Evolutionary conservation across 2,329 filamentous ascomycete species (phyloP).

Genomic region (Albophoma yamanashiensis): DNA sequence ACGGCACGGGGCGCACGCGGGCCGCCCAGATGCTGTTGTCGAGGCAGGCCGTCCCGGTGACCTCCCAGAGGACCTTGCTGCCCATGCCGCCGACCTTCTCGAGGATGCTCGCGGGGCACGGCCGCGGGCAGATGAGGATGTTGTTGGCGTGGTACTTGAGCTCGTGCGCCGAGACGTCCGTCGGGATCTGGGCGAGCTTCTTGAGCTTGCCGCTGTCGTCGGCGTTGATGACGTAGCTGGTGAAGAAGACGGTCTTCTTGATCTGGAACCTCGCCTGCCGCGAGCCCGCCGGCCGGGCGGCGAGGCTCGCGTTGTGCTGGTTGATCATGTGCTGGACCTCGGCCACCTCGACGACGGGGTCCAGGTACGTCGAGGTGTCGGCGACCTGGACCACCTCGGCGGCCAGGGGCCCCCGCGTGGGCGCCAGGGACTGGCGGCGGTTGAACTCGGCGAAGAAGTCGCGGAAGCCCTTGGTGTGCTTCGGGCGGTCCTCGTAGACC

Average conservation of each 20-base stretch:
- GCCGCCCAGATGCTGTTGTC: constrained; percentile 86
- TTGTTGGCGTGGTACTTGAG: constrained; percentile 78
- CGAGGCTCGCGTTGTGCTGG: constrained; percentile 57
- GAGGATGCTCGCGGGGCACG: constrained; percentile 60
- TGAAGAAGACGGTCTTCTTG: constrained; percentile 83
- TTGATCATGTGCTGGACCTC: constrained; percentile 87
- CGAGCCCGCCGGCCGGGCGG: constrained; percentile 19
- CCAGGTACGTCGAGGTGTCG: constrained; percentile 61
- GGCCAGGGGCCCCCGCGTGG: constrained; percentile 52
- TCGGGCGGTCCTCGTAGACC: constrained; percentile 57
- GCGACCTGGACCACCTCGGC: constrained; percentile 81
- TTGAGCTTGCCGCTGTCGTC: constrained; percentile 64
- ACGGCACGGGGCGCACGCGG: constrained; percentile 60
- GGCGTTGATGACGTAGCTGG: constrained; percentile 73
- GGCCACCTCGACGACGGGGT: constrained; percentile 69
- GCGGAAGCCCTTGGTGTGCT: constrained; percentile 70
- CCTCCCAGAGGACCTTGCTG: constrained; percentile 72
- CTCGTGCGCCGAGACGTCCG: constrained; percentile 53
- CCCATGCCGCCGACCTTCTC: constrained; percentile 82
- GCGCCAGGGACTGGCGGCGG: constrained; percentile 34
- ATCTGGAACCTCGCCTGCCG: constrained; percentile 50
- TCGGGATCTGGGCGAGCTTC: constrained; percentile 55
- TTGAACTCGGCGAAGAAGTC: constrained; percentile 79
- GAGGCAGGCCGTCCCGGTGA: constrained; percentile 62
- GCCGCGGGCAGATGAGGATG: constrained; percentile 77